A percentile compares a stretch with the other conserved stretches of the same genome.
These are phyloP conservation scores for Gaertneriomyces sp. DNA, from an alignment of 192 early-diverging fungal species.

Conservation along the genomic window DNA sequence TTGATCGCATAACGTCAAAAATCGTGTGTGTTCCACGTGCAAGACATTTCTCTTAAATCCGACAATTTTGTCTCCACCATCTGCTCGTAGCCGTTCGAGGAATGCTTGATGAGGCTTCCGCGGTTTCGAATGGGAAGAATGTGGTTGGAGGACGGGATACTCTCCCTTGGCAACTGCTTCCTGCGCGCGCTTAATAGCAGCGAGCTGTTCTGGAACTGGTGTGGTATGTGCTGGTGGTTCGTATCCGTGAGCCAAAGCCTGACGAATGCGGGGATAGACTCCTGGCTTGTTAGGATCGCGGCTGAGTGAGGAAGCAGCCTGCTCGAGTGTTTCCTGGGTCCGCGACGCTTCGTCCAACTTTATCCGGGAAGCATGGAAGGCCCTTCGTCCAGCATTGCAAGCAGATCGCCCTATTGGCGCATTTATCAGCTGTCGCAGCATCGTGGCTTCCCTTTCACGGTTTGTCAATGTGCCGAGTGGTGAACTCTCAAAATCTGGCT, in stretches of 20 bases:
- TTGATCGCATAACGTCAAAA: constrained; percentile 36
- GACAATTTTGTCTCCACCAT: constrained; percentile 46
- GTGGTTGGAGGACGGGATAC: constrained; percentile 3
- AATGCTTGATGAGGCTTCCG: constrained; percentile 29
- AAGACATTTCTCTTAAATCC: constrained; percentile 30
- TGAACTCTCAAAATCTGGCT: too few species aligned
- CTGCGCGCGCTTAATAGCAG: background rate
- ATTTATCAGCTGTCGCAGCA: too few species aligned
- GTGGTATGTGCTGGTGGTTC: background rate
- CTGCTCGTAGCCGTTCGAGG: constrained; percentile 27
- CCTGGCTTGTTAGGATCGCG: background rate
- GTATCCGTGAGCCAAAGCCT: background rate
- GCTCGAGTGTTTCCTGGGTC: too few species aligned
- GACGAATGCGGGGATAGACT: constrained; percentile 1
- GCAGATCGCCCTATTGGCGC: too few species aligned
- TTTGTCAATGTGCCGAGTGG: too few species aligned
- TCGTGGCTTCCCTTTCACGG: too few species aligned
- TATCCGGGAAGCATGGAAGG: too few species aligned
- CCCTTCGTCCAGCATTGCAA: too few species aligned
- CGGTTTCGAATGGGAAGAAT: background rate
- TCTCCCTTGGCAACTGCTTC: background rate
- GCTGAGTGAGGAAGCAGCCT: too few species aligned
- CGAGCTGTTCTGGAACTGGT: background rate
- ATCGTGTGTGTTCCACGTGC: constrained; percentile 44
- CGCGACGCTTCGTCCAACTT: too few species aligned